phyloP scores from a whole-genome alignment of 1,284 basidiomycete genomes.

The Pulveroboletus sp. region DNA sequence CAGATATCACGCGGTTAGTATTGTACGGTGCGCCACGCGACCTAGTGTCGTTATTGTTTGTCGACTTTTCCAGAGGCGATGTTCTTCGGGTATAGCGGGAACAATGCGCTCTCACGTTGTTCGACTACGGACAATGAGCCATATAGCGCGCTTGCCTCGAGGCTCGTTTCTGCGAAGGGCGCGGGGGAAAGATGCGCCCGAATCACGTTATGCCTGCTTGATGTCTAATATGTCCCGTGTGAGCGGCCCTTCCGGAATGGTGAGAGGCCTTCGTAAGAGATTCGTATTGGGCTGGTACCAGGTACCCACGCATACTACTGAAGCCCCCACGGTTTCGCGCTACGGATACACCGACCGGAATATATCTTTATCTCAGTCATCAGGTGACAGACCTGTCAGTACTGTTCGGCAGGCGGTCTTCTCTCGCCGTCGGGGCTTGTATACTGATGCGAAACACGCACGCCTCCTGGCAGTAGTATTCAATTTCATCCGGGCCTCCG shows the following conservation, averaged over 20 bases:
- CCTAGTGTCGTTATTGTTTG: background rate
- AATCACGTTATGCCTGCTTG: slow-evolving; percentile 6
- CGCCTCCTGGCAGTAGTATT: background rate
- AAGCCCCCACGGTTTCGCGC: background rate
- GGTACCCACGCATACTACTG: background rate
- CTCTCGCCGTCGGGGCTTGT: background rate
- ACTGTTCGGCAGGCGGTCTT: background rate
- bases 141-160: slow-evolving; percentile 8
- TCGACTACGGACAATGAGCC: background rate
- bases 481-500: slow-evolving; percentile 6
- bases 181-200: background rate
- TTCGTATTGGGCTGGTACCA: background rate
- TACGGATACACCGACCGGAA: background rate
- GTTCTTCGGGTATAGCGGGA: background rate
- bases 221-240: slow-evolving; percentile 13
- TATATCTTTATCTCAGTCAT: no score
- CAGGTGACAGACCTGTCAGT: no score
- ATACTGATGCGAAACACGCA: background rate
- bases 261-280: background rate
- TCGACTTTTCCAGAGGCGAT: background rate
- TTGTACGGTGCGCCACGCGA: background rate
- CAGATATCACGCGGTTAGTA: background rate
- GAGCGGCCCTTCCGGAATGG: slow-evolving; percentile 4
- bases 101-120: slow-evolving; percentile 7
- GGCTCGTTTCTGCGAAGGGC: slow-evolving; percentile 5